phyloP scores from a whole-genome alignment of 768 basidiomycete species.

The Coprinopsis marcescibilis region DNA sequence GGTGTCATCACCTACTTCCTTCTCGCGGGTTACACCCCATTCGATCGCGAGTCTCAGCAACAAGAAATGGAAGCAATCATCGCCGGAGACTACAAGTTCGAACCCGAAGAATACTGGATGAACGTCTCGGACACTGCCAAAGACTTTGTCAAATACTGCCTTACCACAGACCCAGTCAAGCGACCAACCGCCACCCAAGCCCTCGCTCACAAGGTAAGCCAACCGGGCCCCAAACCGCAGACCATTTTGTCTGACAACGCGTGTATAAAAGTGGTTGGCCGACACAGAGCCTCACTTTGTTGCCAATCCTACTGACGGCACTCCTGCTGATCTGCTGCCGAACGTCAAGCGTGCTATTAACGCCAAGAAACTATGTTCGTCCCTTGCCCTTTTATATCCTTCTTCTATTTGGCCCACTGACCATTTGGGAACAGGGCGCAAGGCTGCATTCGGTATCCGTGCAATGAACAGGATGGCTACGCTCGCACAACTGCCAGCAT shows the following conservation, averaged over 20 bases:
- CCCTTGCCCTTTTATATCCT: background rate
- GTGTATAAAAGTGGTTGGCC: conserved; percentile 84
- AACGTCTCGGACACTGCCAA: conserved; percentile 81
- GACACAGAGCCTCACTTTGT: conserved; percentile 67
- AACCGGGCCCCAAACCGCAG: background rate
- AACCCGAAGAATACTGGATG: conserved; percentile 73
- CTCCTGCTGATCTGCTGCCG: conserved; percentile 76
- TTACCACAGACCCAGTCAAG: conserved; percentile 75
- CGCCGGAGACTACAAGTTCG: conserved; percentile 86
- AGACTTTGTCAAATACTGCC: conserved; percentile 74
- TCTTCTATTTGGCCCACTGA: conserved; percentile 1
- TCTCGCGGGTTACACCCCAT: conserved; percentile 89
- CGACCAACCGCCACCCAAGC: conserved; percentile 78
- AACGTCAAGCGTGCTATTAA: conserved; percentile 87
- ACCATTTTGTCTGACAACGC: background rate
- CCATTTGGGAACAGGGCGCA: conserved; percentile 58
- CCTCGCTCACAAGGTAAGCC: conserved; percentile 56
- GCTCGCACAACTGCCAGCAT: conserved; percentile 38
- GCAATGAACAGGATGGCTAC: conserved; percentile 77
- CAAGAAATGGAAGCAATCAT: conserved; percentile 96
- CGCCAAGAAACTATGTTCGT: conserved; percentile 79
- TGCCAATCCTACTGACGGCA: conserved; percentile 52
- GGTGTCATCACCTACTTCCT: conserved; percentile 98
- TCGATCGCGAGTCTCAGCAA: conserved; percentile 84
- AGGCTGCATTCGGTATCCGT: conserved; percentile 81